A percentile compares a stretch with the other conserved stretches of the same genome.
Conservation (phyloP, 2,329 filamentous ascomycete genomes). For the Aspergillus pseudoviridinutans region DNA sequence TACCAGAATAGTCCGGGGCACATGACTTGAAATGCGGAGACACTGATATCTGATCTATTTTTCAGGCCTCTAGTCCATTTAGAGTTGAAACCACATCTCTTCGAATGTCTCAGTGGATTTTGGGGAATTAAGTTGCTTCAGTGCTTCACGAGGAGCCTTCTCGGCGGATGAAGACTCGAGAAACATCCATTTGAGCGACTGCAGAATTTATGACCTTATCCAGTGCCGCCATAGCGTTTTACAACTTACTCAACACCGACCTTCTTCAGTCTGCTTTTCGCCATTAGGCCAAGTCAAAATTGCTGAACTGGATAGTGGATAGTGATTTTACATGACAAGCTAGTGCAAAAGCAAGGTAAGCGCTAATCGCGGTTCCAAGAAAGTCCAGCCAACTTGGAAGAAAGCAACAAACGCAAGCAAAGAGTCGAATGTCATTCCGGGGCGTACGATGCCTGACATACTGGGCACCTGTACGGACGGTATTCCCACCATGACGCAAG, state of each 20-base stretch:
- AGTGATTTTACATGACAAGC: neutral
- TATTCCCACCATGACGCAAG: slow-evolving; percentile 29
- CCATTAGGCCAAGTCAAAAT: neutral
- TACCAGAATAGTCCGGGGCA: neutral
- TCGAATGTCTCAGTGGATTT: no score
- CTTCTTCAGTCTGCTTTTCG: no score
- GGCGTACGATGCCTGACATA: slow-evolving; percentile 26
- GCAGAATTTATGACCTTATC: no score
- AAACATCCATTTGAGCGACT: neutral
- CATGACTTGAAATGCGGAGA: neutral
- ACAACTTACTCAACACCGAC: no score
- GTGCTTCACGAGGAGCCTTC: no score
- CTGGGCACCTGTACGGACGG: slow-evolving; percentile 25
- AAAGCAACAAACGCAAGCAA: neutral
- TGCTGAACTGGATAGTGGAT: neutral
- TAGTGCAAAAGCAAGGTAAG: neutral
- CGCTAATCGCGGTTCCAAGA: neutral
- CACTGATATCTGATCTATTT: neutral
- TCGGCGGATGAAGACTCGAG: no score
- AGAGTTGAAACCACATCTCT: neutral
- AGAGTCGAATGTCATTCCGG: slow-evolving; percentile 6
- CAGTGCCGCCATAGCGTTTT: no score
- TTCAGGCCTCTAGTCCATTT: neutral
- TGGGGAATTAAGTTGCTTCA: no score
- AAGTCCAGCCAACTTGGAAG: neutral